Percentiles rank a stretch among this genome's conserved stretches.
phyloP scores from a whole-genome alignment of 345 rosid species.

The Rhizophora apiculata region DNA sequence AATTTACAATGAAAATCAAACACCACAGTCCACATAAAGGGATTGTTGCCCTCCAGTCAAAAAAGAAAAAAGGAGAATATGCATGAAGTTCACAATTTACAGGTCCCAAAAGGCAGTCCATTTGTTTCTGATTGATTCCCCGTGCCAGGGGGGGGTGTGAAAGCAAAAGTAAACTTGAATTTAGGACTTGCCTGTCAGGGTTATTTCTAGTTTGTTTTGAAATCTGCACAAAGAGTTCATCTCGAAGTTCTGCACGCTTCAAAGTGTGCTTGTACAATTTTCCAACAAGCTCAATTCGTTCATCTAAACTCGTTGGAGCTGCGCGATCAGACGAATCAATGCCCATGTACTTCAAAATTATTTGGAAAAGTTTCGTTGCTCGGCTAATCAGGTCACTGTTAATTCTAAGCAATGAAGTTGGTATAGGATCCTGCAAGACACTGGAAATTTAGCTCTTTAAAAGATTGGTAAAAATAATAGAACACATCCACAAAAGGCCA shows the following conservation, averaged over 20 bases:
- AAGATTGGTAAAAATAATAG: background rate
- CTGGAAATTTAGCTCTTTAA: conserved; percentile 15
- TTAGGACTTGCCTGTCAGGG: conserved; percentile 61
- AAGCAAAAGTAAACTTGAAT: background rate
- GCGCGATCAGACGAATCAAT: conserved; percentile 83
- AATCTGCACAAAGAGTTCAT: conserved; percentile 93
- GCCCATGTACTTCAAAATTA: conserved; percentile 87
- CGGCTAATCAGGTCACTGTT: conserved; percentile 75
- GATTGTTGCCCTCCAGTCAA: background rate
- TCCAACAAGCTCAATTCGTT: conserved; percentile 79
- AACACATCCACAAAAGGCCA: background rate
- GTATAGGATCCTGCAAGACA: conserved; percentile 77
- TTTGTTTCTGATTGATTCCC: no score
- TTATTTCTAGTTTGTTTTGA: conserved; percentile 95
- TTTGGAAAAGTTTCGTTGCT: conserved; percentile 79
- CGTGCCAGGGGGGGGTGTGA: no score
- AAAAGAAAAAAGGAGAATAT: background rate
- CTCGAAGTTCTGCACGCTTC: conserved; percentile 92
- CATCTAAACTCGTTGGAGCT: conserved; percentile 69
- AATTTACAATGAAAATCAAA: background rate
- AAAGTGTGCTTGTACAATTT: conserved; percentile 81
- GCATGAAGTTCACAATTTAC: background rate
- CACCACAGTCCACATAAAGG: background rate
- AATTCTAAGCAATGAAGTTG: conserved; percentile 87
- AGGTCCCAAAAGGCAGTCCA: background rate